Evolutionary conservation across 331 rosid genomes (phyloP).

Genomic region (Acacia pycnantha): DNA sequence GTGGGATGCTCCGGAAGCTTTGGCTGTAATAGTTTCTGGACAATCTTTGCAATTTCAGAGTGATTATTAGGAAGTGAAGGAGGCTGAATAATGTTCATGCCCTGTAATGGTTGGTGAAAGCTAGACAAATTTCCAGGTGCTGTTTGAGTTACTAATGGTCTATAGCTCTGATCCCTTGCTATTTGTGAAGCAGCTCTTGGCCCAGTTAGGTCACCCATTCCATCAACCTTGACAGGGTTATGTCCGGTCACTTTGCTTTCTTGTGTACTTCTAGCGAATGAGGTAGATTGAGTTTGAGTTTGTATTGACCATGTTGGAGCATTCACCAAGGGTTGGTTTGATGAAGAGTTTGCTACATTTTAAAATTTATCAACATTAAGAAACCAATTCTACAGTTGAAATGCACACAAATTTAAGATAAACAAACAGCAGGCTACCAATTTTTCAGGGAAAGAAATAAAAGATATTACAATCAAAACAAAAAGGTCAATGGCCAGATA

Average conservation of each 20-base stretch:
- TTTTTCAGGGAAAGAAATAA: background rate
- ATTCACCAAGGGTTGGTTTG: conserved; percentile 46
- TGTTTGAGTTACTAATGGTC: conserved; percentile 46
- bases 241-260: conserved; percentile 52
- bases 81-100: conserved; percentile 45
- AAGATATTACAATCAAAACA: background rate
- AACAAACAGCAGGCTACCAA: background rate
- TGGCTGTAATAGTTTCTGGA: conserved; percentile 66
- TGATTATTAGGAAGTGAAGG: conserved; percentile 51
- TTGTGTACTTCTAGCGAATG: conserved; percentile 45
- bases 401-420: background rate
- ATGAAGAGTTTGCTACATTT: conserved; percentile 25
- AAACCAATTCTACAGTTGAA: background rate
- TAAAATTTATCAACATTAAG: background rate
- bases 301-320: conserved; percentile 61
- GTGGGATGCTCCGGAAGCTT: conserved; percentile 67
- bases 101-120: conserved; percentile 45
- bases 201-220: conserved; percentile 35
- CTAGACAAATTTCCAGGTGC: conserved; percentile 46
- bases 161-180: conserved; percentile 51
- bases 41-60: conserved; percentile 53
- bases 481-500: background rate
- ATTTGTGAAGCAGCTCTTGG: conserved; percentile 36
- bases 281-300: conserved; percentile 48
- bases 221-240: conserved; percentile 42